Evolutionary conservation across 1,284 basidiomycete genomes (phyloP), one percentile per base, ranked within the genome.

Genomic region (Rhodotorula sp.): DNA sequence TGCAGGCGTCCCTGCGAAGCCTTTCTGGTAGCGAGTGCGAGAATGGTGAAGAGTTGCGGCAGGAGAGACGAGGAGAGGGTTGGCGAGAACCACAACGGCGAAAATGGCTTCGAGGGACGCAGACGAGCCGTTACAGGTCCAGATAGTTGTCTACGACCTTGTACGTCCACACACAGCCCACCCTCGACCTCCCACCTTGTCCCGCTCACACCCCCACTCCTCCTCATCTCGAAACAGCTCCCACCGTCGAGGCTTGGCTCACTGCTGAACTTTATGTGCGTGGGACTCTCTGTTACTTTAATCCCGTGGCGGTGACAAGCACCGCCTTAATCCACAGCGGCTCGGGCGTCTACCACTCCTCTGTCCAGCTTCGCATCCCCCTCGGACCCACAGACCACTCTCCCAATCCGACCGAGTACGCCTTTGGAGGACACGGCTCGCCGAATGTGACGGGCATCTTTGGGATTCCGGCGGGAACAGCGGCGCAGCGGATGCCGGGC

Each of bases 351-450:
- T 70, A 74, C 50, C 72, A 74, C 54, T 62, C 70, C 8, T 65
- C 65, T 18, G 68, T 74, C 20, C 37, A 62, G 46, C 59, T 74
- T 40, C 11, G 51, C 11, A 26, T 69, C 11, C 72, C 70, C 18
- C 62, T 69, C 53, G 63, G 64, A 26, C 69, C 64, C 5, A 47
- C 62, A 53, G 67, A 71, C 63, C 22, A 18, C n/a, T n/a, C 57
- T 11, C 65, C 70, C 16, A 20, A 26, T 1, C 59, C 62, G 11
- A n/a, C 26, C 26, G 72, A 74, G 24, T 69, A 46, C 40, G 72
- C 72, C 10, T 74, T 70, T 47, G 72, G 72, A 18, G 72, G 72
- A 2, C 72, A 74, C 46, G 65, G 69, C 48, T 20, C 46, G n/a
- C 60, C 58, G 2, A 48, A 51, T 15, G 15, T 50, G 1, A 59